Conservation (phyloP, 495 filamentous ascomycete species). For the Chaetomium tenue region DNA sequence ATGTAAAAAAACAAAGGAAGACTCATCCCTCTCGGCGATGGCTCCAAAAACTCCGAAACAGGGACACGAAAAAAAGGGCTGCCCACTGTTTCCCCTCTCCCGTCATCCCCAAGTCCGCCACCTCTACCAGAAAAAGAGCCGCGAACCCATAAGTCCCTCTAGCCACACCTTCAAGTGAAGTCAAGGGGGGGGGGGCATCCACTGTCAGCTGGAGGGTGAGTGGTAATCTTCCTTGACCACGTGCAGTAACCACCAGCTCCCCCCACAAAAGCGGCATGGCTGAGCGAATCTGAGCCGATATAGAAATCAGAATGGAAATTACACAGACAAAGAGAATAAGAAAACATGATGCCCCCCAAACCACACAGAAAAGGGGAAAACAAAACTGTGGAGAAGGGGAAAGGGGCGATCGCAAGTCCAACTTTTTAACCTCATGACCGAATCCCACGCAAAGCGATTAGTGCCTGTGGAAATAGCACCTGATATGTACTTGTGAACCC, state of each 20-base stretch:
- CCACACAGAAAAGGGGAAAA: constrained; percentile 14
- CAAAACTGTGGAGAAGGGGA: constrained; percentile 17
- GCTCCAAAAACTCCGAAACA: constrained; percentile 23
- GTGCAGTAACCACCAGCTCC: not conserved
- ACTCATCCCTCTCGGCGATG: constrained; percentile 18
- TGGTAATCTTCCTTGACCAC: not conserved
- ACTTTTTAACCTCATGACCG: constrained; percentile 33
- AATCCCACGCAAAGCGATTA: constrained; percentile 19
- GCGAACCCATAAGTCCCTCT: constrained; percentile 4
- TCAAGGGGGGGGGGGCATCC: not conserved
- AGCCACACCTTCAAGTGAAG: constrained; percentile 11
- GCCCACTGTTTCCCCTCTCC: constrained; percentile 6
- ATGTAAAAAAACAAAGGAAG: constrained; percentile 19
- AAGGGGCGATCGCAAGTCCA: constrained; percentile 18
- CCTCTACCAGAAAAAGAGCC: constrained; percentile 13
- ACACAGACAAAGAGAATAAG: constrained; percentile 11
- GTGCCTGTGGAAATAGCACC: constrained; percentile 27
- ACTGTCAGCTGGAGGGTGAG: not conserved
- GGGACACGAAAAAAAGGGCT: constrained; percentile 21
- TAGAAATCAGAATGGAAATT: constrained; percentile 15
- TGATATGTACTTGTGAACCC: constrained; percentile 30
- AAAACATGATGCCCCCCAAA: constrained; percentile 15
- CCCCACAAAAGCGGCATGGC: not conserved
- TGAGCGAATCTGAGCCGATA: constrained; percentile 5
- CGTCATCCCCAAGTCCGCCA: not conserved